A percentile compares a stretch with the other conserved stretches of the same genome.
Evolutionary conservation across 148 eudicot genomes (phyloP).

Genomic region (Gaultheria prostrata): DNA sequence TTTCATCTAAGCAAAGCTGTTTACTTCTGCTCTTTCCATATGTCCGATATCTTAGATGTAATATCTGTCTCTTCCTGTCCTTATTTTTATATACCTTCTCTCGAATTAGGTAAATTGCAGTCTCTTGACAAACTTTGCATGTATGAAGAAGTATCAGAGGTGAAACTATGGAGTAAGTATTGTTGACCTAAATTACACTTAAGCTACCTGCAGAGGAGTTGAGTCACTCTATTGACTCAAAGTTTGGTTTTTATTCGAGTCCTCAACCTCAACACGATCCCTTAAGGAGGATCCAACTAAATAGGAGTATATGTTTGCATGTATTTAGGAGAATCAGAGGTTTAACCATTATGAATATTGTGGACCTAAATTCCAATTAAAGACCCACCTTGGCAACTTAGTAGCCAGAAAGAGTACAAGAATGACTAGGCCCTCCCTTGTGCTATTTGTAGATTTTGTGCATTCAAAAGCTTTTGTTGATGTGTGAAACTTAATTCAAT

Average conservation of each 20-base stretch:
- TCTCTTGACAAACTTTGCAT: neutral
- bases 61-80: neutral
- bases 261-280: neutral
- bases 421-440: neutral
- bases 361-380: neutral
- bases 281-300: neutral
- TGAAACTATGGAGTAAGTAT: neutral
- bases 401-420: neutral
- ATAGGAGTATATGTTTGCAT: neutral
- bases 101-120: neutral
- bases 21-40: neutral
- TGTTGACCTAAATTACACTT: neutral
- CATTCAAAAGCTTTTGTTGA: neutral
- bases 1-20: neutral
- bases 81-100: neutral
- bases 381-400: neutral
- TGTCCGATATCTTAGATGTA: neutral
- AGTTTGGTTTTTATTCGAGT: neutral
- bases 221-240: neutral
- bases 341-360: neutral
- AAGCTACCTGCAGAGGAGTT: neutral
- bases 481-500: neutral
- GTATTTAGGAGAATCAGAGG: neutral
- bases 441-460: neutral
- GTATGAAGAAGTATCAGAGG: neutral